phyloP scores from a whole-genome alignment of 148 eudicot genomes.

The Limonium bicolor region DNA sequence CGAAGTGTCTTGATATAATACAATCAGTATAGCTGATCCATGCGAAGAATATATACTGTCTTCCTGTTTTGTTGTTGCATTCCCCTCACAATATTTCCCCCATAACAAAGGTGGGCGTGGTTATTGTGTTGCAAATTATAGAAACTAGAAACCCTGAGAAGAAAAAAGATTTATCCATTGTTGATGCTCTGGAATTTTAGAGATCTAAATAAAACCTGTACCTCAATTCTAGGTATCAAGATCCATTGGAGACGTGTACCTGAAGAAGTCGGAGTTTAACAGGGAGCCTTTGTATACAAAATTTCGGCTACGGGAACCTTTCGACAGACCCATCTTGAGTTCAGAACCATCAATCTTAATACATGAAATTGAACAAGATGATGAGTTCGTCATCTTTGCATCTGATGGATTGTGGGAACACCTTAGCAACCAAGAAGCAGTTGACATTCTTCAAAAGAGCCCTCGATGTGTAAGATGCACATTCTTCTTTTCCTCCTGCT shows the following conservation, averaged over 20 bases:
- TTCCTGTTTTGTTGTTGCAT: no score
- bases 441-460: background rate
- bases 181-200: no score
- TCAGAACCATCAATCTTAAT: slow-evolving; percentile 3
- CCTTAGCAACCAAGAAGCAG: slow-evolving; percentile 5
- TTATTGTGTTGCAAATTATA: background rate
- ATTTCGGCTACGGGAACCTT: slow-evolving; percentile 2
- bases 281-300: slow-evolving; percentile 4
- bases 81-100: no score
- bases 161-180: no score
- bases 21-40: no score
- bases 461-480: background rate
- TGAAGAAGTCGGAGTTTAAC: slow-evolving; percentile 4
- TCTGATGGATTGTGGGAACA: slow-evolving; percentile 6
- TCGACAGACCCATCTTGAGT: slow-evolving; percentile 3
- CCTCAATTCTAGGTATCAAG: no score
- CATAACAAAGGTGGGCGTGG: no score
- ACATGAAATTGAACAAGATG: slow-evolving; percentile 2
- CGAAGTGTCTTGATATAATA: no score
- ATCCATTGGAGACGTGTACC: slow-evolving; percentile 6
- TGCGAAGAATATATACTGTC: no score
- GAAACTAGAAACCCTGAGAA: no score
- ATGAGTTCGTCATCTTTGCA: slow-evolving; percentile 4
- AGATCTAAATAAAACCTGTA: no score
- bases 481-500: background rate